Evolutionary conservation across 441 rosid species (phyloP), one percentile per base, ranked within the genome.

Genomic region (Populus hybrid): DNA sequence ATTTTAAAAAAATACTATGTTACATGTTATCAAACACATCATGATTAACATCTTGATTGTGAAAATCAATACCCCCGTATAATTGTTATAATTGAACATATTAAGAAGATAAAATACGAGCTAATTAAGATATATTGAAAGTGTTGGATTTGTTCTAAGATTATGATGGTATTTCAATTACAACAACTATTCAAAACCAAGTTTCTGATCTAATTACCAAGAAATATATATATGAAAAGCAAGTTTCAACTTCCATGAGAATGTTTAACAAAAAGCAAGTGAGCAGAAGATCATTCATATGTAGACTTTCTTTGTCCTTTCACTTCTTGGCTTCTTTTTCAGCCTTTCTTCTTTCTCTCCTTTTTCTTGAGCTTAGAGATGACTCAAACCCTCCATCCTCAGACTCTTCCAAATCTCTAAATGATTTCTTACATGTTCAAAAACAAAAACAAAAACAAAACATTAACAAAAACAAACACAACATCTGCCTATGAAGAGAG

Each of bases 341-440:
- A 69, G 90, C 91, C 77, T 89, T 87, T 80, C 90, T 86, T 74
- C 74, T 86, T 18, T 90, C 81, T 74, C 92, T 83, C 77, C 88
- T 84, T 69, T 90, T 81, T 73, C 90, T 88, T 3, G 95, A 89
- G 77, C 90, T 89, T 14, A 85, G 61, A 71, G 88, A 83, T 57
- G 83, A 75, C 78, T 81, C 81, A 85, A 86, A 88, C 36, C 86
- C 89, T 70, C 86, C 87, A 2, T 74, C 82, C 30, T 80, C 88
- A 69, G 76, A 78, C 64, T 86, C 92, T 11, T 84, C 80, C 77
- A 86, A 26, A 76, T 88, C 93, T 75, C 79, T 85, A 38, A 89
- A 88, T 8, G 97, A 89, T 83, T 87, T 92, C 95, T 92, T 2
- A 18, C 4, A 46, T n/a, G 65, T n/a, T 3, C 16, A 28, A 63